A percentile compares a stretch with the other conserved stretches of the same genome.
phyloP scores from a whole-genome alignment of 2,329 filamentous ascomycete species.

The Exophiala sp. region DNA sequence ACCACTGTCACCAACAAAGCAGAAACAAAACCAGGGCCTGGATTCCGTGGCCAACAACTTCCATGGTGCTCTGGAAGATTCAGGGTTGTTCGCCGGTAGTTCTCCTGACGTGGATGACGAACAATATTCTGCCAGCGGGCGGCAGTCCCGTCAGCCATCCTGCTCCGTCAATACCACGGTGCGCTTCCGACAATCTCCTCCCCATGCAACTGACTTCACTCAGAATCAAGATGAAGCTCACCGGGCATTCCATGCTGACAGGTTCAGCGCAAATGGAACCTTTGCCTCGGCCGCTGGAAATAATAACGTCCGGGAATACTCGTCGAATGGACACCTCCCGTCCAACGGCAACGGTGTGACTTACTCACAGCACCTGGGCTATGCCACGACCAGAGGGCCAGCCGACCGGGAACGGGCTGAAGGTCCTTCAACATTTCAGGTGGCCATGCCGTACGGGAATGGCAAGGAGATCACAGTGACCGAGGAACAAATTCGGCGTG shows the following conservation, averaged over 20 bases:
- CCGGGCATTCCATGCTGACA: constrained; percentile 10
- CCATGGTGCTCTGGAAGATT: constrained; percentile 3
- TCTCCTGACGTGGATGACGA: constrained; percentile 20
- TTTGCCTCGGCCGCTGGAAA: constrained; percentile 5
- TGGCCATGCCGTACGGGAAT: constrained; percentile 4
- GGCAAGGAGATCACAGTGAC: not conserved
- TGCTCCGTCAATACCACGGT: constrained; percentile 7
- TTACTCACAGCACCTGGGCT: constrained; percentile 1
- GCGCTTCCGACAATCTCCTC: constrained; percentile 15
- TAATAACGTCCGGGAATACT: constrained; percentile 1
- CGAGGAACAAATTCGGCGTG: constrained; percentile 1
- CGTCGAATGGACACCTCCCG: not conserved
- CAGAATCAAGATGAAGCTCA: constrained; percentile 9
- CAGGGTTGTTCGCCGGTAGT: constrained; percentile 21
- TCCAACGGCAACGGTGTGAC: not conserved
- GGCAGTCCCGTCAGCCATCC: constrained; percentile 24
- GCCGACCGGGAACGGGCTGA: not conserved
- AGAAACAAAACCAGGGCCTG: constrained; percentile 16
- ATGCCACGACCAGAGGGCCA: not conserved
- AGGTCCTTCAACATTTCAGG: not conserved
- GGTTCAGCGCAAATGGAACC: constrained; percentile 8
- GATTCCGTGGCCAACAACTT: constrained; percentile 1
- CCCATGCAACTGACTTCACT: constrained; percentile 1
- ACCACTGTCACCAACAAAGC: constrained; percentile 19
- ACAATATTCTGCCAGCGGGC: not conserved